Conservation (phyloP, 148 eudicot genomes). For the Rheum nobile region DNA sequence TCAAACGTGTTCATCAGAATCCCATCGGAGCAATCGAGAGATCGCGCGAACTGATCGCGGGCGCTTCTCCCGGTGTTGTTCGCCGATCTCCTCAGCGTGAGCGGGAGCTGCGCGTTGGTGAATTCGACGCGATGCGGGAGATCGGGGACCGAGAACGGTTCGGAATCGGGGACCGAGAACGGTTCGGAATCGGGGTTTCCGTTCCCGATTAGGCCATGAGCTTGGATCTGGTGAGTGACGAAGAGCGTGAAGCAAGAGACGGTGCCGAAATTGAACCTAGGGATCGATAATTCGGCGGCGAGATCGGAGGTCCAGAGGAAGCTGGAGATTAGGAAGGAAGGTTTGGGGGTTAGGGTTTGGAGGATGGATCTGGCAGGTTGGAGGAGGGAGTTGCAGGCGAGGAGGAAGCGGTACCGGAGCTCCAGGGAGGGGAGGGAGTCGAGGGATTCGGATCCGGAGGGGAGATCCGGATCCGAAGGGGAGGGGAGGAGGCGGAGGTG, state of each 20-base stretch:
- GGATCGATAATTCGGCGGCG: slow-evolving; percentile 14
- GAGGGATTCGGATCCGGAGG: slow-evolving; percentile 25
- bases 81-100: background rate
- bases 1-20: slow-evolving; percentile 16
- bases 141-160: too few relatives aligned
- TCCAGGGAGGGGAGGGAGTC: slow-evolving; percentile 24
- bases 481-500: background rate
- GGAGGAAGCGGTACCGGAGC: background rate
- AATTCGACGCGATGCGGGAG: slow-evolving; percentile 12
- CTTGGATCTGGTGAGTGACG: background rate
- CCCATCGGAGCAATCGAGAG: slow-evolving; percentile 7
- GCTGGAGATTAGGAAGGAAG: background rate
- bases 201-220: background rate
- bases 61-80: background rate
- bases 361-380: background rate
- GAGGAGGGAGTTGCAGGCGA: slow-evolving; percentile 1
- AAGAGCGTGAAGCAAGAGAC: slow-evolving; percentile 17
- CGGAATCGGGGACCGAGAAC: slow-evolving; percentile 17
- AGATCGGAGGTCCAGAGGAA: slow-evolving; percentile 22
- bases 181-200: slow-evolving; percentile 12
- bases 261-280: slow-evolving; percentile 22
- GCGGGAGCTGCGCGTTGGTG: slow-evolving; percentile 3
- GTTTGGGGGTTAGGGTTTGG: background rate
- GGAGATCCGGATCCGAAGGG: slow-evolving; percentile 6
- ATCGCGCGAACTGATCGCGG: background rate